Evolutionary conservation across 2,329 filamentous ascomycete genomes (phyloP).

Genomic region (Pseudocercospora crystallina): DNA sequence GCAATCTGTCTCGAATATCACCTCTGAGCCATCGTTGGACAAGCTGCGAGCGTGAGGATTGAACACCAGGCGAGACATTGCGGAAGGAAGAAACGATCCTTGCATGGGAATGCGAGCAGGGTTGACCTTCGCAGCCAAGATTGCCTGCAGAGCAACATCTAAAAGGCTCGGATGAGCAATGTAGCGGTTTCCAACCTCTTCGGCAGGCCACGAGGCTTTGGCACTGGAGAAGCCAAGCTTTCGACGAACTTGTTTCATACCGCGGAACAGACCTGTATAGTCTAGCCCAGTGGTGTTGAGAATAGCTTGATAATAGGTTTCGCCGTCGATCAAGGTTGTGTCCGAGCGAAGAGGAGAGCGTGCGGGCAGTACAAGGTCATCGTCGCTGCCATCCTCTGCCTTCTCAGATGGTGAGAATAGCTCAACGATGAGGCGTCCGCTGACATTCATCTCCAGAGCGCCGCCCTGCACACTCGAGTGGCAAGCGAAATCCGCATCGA

Average conservation of each 20-base stretch:
- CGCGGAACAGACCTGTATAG: constrained; percentile 20
- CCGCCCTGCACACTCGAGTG: constrained; percentile 14
- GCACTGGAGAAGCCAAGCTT: constrained; percentile 19
- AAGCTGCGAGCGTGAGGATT: constrained; percentile 14
- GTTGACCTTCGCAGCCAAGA: constrained; percentile 32
- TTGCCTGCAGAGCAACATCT: constrained; percentile 36
- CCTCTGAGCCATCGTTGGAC: constrained; percentile 27
- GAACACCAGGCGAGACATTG: constrained; percentile 17
- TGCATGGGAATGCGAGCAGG: constrained; percentile 25
- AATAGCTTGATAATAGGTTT: constrained; percentile 20
- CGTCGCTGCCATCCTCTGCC: background rate
- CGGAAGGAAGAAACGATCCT: constrained; percentile 19
- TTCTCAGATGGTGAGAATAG: too few relatives aligned
- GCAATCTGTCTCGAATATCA: constrained; percentile 20
- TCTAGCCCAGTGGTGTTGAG: constrained; percentile 21
- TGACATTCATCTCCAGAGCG: constrained; percentile 17
- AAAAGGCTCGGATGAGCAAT: constrained; percentile 33
- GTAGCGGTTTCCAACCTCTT: constrained; percentile 18
- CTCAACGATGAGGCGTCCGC: constrained; percentile 18
- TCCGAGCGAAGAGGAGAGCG: constrained; percentile 19
- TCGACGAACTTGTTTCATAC: constrained; percentile 18
- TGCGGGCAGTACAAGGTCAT: constrained; percentile 7
- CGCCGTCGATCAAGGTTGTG: constrained; percentile 21
- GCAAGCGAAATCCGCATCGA: constrained; percentile 31
- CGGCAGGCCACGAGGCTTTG: constrained; percentile 17